phyloP scores from a whole-genome alignment of 441 rosid species.

The Populus hybrid region DNA sequence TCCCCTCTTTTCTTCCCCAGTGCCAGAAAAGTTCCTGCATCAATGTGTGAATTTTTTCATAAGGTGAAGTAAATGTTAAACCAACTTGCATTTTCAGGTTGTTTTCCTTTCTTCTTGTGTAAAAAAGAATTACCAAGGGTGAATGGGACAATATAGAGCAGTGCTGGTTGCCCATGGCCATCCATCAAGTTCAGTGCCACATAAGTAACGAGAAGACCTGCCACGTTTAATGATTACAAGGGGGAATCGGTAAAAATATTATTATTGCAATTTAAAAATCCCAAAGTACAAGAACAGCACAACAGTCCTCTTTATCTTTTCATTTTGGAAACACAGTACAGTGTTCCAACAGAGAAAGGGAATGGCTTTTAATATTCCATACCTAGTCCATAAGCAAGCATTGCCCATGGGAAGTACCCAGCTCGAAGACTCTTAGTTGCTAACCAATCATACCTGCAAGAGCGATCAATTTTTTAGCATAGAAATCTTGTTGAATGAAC shows the following conservation, averaged over 20 bases:
- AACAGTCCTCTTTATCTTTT: neutral
- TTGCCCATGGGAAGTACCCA: constrained; percentile 90
- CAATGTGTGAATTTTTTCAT: neutral
- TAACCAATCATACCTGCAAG: constrained; percentile 84
- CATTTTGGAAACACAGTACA: neutral
- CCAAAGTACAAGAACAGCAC: neutral
- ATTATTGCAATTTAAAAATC: neutral
- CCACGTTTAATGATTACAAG: neutral
- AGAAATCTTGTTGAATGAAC: neutral
- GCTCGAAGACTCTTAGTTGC: constrained; percentile 77
- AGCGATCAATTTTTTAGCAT: constrained; percentile 1
- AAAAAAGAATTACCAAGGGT: constrained; percentile 52
- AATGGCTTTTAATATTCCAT: constrained; percentile 14
- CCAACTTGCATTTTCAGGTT: neutral
- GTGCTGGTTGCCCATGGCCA: constrained; percentile 87
- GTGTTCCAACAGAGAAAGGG: constrained; percentile 1
- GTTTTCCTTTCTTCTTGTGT: neutral
- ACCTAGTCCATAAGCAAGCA: constrained; percentile 96
- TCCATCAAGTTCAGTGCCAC: constrained; percentile 82
- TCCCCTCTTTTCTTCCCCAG: constrained; percentile 91
- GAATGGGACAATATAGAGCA: constrained; percentile 82
- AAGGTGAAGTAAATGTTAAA: neutral
- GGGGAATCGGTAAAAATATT: too few relatives aligned
- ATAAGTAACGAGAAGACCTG: constrained; percentile 77
- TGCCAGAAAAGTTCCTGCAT: constrained; percentile 71